Conservation (phyloP, 768 basidiomycete species). For the Termitomyces sp. region DNA sequence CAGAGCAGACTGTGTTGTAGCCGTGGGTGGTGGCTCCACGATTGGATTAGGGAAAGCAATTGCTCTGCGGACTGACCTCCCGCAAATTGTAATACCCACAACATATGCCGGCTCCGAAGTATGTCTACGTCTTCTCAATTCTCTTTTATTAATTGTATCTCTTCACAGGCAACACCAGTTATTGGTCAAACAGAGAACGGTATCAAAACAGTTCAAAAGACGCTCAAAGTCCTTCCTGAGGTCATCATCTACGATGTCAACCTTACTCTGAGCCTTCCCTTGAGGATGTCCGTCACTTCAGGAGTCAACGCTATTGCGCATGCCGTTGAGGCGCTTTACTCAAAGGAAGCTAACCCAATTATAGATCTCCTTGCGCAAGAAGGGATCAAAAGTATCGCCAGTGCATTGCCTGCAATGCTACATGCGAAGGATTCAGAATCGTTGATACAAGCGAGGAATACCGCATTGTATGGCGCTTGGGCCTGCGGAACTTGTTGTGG, state of each 20-base stretch:
- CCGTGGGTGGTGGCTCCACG: conserved; percentile 33
- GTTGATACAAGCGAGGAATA: conserved; percentile 25
- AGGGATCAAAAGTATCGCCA: conserved; percentile 27
- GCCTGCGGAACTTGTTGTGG: conserved; percentile 29
- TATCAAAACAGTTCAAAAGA: conserved; percentile 32
- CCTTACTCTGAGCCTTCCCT: conserved; percentile 31
- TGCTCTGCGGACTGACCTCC: conserved; percentile 31
- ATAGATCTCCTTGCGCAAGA: conserved; percentile 29
- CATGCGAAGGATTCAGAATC: conserved; percentile 12
- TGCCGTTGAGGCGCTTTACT: conserved; percentile 35
- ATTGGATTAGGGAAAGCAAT: conserved; percentile 36
- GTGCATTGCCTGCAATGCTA: conserved; percentile 25
- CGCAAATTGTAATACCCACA: conserved; percentile 35
- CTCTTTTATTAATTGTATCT: neutral
- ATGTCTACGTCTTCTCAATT: neutral
- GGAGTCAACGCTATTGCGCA: conserved; percentile 40
- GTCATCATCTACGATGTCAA: conserved; percentile 37
- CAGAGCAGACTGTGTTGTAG: conserved; percentile 30
- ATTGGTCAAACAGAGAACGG: conserved; percentile 36
- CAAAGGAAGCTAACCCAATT: conserved; percentile 31
- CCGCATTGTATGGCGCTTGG: conserved; percentile 34
- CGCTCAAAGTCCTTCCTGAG: conserved; percentile 31
- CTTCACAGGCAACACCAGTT: conserved; percentile 27
- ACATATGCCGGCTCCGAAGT: conserved; percentile 37
- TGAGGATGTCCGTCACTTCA: conserved; percentile 27